Conservation (phyloP, 1,284 basidiomycete genomes). For the Fomitopsis palustris region DNA sequence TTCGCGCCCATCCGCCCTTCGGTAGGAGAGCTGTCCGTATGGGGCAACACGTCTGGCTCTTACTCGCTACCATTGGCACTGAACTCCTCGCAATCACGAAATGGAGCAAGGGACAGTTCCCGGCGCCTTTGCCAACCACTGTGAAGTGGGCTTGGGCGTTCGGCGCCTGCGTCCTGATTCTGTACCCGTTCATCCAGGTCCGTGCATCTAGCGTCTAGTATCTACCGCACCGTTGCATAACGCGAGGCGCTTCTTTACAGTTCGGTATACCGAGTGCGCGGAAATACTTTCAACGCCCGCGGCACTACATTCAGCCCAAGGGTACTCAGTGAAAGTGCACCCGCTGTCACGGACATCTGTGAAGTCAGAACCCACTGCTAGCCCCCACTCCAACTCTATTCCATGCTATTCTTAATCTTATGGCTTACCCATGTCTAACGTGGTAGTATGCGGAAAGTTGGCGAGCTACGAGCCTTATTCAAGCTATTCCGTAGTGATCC, state of each 20-base stretch:
- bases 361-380: too few species aligned
- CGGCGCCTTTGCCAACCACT: slow-evolving; percentile 53
- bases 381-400: background rate
- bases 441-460: background rate
- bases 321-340: slow-evolving; percentile 14
- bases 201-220: slow-evolving; percentile 11
- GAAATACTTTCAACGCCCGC: slow-evolving; percentile 30
- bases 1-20: slow-evolving; percentile 6
- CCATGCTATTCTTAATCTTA: background rate
- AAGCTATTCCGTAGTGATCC: background rate
- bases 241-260: slow-evolving; percentile 20
- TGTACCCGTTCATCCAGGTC: slow-evolving; percentile 70
- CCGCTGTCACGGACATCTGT: background rate
- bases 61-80: slow-evolving; percentile 77
- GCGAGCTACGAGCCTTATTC: background rate
- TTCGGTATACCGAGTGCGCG: slow-evolving; percentile 36
- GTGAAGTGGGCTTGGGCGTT: slow-evolving; percentile 67
- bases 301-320: slow-evolving; percentile 26
- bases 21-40: slow-evolving; percentile 71
- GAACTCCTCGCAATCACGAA: slow-evolving; percentile 73
- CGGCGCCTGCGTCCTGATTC: slow-evolving; percentile 50
- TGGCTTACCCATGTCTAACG: background rate
- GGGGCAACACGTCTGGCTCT: slow-evolving; percentile 83
- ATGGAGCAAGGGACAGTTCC: slow-evolving; percentile 74
- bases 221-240: slow-evolving; percentile 3